These are phyloP conservation scores for Penicillium roqueforti DNA, from an alignment of 495 filamentous ascomycete species.

Conservation along the genomic window DNA sequence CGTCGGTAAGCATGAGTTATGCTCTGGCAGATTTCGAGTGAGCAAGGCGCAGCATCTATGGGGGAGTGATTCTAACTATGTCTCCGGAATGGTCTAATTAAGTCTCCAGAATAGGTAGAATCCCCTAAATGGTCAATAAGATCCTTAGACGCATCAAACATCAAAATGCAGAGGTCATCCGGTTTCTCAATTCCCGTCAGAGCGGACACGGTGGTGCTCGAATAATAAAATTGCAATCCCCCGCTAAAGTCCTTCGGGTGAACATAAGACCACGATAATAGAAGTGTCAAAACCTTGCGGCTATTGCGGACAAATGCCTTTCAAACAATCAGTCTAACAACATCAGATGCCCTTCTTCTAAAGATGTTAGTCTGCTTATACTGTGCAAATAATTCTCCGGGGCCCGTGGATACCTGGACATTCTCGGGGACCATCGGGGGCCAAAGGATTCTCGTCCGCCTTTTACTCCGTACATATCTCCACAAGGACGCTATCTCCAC, in stretches of 20 bases:
- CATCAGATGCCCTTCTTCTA: background rate
- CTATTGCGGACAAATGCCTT: background rate
- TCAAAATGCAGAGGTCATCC: background rate
- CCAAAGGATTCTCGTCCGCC: background rate
- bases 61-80: too few species aligned
- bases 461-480: background rate
- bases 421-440: background rate
- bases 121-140: background rate
- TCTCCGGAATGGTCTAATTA: too few species aligned
- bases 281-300: background rate
- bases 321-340: too few species aligned
- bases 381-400: background rate
- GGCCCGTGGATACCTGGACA: background rate
- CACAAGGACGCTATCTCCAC: background rate
- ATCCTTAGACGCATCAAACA: background rate
- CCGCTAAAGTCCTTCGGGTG: background rate
- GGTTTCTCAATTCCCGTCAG: background rate
- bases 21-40: background rate
- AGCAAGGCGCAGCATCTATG: background rate
- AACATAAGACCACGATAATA: background rate
- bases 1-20: background rate
- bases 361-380: background rate
- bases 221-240: background rate
- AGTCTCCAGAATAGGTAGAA: background rate
- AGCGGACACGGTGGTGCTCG: background rate